phyloP scores from a whole-genome alignment of 1,139 yeast species.

The Zygosaccharomyces sapae region DNA sequence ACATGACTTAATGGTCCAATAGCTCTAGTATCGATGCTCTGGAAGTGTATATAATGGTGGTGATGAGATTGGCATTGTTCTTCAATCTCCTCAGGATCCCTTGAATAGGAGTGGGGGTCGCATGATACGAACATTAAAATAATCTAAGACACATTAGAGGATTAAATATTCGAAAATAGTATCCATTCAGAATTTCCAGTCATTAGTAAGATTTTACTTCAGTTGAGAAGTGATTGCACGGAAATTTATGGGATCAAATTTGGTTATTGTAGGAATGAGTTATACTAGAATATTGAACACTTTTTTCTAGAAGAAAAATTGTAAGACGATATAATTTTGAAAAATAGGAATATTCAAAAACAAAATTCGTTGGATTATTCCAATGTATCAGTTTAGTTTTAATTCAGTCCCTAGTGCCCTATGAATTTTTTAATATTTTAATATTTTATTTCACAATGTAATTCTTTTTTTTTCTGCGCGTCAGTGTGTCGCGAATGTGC shows the following conservation, averaged over 20 bases:
- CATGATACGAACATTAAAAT: neutral
- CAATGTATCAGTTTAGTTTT: no score
- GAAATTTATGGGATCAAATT: no score
- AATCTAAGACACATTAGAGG: neutral
- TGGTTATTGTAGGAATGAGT: no score
- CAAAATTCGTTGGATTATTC: no score
- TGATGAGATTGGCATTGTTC: neutral
- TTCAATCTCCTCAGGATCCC: slow-evolving; percentile 1
- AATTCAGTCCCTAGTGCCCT: neutral
- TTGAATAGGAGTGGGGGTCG: slow-evolving; percentile 5
- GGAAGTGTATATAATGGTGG: neutral
- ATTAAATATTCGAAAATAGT: neutral
- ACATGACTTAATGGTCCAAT: slow-evolving; percentile 14
- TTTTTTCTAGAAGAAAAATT: no score
- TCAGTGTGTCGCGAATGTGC: neutral
- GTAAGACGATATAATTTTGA: no score
- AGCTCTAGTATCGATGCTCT: neutral
- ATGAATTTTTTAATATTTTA: neutral
- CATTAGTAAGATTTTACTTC: no score
- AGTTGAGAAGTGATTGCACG: no score
- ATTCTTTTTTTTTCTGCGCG: neutral
- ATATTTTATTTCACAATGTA: neutral
- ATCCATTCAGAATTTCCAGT: neutral
- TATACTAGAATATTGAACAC: no score
- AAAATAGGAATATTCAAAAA: no score